These are phyloP conservation scores for Kentomonas sorsogonicus DNA, from an alignment of 208 protist species.

Conservation along the genomic window DNA sequence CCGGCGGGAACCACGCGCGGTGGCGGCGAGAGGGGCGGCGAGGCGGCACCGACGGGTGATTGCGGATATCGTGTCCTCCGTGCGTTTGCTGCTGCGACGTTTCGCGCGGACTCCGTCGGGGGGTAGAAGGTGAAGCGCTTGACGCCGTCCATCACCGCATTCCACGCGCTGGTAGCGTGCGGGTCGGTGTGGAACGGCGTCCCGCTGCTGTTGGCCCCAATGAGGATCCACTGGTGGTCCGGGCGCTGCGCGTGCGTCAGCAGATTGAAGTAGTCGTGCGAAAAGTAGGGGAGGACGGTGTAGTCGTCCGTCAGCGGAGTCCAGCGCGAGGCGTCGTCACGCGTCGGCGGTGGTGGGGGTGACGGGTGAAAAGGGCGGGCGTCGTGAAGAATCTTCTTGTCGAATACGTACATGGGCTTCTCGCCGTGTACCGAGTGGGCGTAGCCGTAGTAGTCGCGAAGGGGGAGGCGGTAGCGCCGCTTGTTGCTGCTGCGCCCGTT, in stretches of 20 bases:
- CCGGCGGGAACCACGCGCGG: constrained; percentile 28
- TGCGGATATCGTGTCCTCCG: no score
- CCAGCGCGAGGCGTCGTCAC: background rate
- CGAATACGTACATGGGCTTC: constrained; percentile 46
- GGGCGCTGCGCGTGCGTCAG: constrained; percentile 34
- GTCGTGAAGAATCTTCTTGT: constrained; percentile 44
- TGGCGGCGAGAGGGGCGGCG: no score
- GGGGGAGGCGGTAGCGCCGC: constrained; percentile 23
- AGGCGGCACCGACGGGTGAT: no score
- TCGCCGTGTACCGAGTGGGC: constrained; percentile 17
- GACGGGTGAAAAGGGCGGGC: no score
- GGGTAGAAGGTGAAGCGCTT: constrained; percentile 42
- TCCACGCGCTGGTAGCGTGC: constrained; percentile 38
- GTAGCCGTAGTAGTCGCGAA: constrained; percentile 26
- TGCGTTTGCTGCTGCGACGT: no score
- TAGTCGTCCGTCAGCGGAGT: constrained; percentile 20
- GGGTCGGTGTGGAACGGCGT: constrained; percentile 41
- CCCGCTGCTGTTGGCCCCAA: constrained; percentile 27
- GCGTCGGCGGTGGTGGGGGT: no score
- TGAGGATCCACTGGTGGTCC: constrained; percentile 37
- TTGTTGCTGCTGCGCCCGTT: constrained; percentile 24
- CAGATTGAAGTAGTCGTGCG: constrained; percentile 26
- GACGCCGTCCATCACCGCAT: constrained; percentile 26
- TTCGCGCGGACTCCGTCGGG: no score
- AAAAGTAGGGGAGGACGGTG: constrained; percentile 21